Evolutionary conservation across 257 asterid species (phyloP), one percentile per base, ranked within the genome.

Genomic region (Cruciata laevipes): DNA sequence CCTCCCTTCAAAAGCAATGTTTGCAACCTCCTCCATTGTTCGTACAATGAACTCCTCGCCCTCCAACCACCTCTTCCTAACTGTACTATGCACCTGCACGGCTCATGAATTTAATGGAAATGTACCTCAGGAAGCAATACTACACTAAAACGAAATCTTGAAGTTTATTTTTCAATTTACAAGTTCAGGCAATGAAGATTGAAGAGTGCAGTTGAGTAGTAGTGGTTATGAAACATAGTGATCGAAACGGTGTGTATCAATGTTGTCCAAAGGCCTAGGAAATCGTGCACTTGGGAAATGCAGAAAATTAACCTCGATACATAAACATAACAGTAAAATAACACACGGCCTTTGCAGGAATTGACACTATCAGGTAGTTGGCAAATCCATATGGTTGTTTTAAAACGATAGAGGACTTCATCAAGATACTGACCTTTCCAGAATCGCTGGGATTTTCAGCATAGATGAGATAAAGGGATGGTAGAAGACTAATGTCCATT

Each of bases 401-500:
- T 20, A n/a, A 60, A 20, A 31, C 9, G 44, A 18, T 32, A 13
- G 18, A 44, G 20, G 10, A 51, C 20, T 65, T 60, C 23, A 14
- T 1, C 52, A 37, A 65, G 55, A 69, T 35, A 57, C 80, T 70
- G 63, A 85, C 98, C 96, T 91, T 89, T 72, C 98, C 97, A 33
- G 98, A 91, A 71, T 91, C 98, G 74, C 97, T 92, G 37, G 96
- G 97, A 70, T 92, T 92, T 79, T 86, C 95, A 12, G 99, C 96
- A 72, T 90, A 90, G 74, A 94, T 84, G 55, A 94, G 88, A 78
- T 90, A 78, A 51, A 94, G 90, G 0, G 90, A 87, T 0, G 99
- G 99, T 55, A 94, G 95, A 82, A 88, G 92, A 74, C 53, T 73
- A 31, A 77, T 64, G 75, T 87, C 97, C 95, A 94, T 78, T 49